These are phyloP conservation scores for Rhodamnia rubescens DNA, from an alignment of 345 rosid species.

Conservation along the genomic window DNA sequence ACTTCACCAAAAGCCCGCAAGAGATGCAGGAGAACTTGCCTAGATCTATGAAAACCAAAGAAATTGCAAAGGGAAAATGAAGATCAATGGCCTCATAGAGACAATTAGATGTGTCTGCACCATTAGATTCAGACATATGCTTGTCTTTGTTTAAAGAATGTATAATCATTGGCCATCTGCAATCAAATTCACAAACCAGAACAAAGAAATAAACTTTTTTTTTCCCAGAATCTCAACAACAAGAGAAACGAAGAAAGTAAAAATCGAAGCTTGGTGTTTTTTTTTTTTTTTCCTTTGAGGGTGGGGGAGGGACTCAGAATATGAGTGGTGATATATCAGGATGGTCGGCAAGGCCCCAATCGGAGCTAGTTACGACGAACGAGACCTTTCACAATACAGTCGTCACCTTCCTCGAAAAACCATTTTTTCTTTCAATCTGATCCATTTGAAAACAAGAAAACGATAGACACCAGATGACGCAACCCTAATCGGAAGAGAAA, in stretches of 20 bases:
- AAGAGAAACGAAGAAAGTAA: not conserved
- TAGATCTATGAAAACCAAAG: not conserved
- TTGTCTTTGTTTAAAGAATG: constrained; percentile 58
- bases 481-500: too few relatives aligned
- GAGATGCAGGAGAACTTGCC: not conserved
- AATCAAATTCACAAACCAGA: not conserved
- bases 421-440: too few relatives aligned
- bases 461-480: too few relatives aligned
- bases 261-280: not conserved
- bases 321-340: too few relatives aligned
- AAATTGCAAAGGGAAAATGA: not conserved
- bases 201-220: not conserved
- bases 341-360: too few relatives aligned
- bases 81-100: constrained; percentile 64
- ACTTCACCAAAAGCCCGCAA: too few relatives aligned
- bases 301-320: constrained; percentile 18
- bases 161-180: constrained; percentile 63
- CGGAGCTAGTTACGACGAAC: too few relatives aligned
- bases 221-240: not conserved
- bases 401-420: too few relatives aligned
- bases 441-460: too few relatives aligned
- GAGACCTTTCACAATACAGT: too few relatives aligned
- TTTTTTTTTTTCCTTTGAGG: too few relatives aligned
- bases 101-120: constrained; percentile 73
- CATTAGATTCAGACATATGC: constrained; percentile 74